Evolutionary conservation across 345 rosid genomes (phyloP), one percentile per base, ranked within the genome.

Genomic region (Acer campestre): DNA sequence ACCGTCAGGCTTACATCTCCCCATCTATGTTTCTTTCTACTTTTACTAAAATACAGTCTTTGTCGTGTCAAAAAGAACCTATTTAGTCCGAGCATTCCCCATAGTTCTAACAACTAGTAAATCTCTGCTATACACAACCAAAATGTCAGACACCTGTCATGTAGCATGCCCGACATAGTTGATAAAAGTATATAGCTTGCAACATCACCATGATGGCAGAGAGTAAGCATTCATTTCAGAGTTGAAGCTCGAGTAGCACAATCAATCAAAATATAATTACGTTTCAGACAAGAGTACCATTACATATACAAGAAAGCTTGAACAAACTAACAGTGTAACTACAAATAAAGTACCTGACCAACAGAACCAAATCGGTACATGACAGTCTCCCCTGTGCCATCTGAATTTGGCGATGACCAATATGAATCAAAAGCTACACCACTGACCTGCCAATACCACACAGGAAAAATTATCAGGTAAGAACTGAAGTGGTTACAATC

Each of bases 311-410:
- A 75, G 35, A 63, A 66, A 76, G 11, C 67, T 48, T 59, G 25
- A 74, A 51, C 20, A 75, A 48, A 71, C 56, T 49, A 44, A 31
- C 4, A 42, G 55, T 44, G 35, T 49, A 51, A 51, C 76, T 58
- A 61, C 53, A 25, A 70, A 67, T 55, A 61, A 62, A 27, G 67
- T 94, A 97, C 99, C 99, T 94, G 99, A 80, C 98, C 99, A 80
- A 97, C 99, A 67, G 99, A 97, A 40, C 99, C 99, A 81, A 97
- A 94, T 66, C 98, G 97, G 77, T 93, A 97, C 89, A 97, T 90
- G 77, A 97, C 85, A 53, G 88, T 88, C 85, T 97, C 98, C 71
- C 85, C 93, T 4, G 95, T 79, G 77, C 94, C 98, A 80, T 93
- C 98, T 3, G 98, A 83, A 83, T 87, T 91, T 68, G 97, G 98